Percentiles rank a stretch among this genome's conserved stretches.
phyloP scores from a whole-genome alignment of 139 green algal genomes.

The Chlamydomonas urium region DNA sequence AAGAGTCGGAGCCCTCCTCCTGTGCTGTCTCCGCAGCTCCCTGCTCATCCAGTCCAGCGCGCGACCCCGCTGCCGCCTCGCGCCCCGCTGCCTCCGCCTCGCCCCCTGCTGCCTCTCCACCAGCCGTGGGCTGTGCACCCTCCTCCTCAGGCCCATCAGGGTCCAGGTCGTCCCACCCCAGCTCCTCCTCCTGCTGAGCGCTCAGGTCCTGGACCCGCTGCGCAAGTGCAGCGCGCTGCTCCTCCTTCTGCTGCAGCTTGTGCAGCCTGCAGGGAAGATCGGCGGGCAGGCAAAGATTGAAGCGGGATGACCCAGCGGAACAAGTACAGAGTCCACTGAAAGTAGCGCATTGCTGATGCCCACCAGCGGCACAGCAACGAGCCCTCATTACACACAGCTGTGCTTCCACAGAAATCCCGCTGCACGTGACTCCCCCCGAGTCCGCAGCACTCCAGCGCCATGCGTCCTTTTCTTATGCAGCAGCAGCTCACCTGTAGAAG shows the following conservation, averaged over 20 bases:
- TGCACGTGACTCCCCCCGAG: no score
- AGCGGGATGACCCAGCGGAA: no score
- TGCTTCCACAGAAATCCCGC: no score
- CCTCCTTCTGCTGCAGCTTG: constrained; percentile 61
- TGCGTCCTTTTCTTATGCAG: neutral
- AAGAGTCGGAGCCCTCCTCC: neutral
- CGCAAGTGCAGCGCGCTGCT: constrained; percentile 52
- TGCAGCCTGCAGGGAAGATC: constrained; percentile 58
- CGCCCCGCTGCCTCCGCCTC: neutral
- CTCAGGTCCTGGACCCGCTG: constrained; percentile 42
- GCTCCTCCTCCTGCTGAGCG: constrained; percentile 45
- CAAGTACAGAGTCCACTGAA: no score
- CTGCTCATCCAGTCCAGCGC: neutral
- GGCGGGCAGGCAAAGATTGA: no score
- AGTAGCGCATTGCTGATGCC: no score
- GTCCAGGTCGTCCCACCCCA: constrained; percentile 45
- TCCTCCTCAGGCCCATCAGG: constrained; percentile 8
- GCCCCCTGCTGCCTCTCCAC: neutral
- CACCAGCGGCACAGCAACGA: neutral
- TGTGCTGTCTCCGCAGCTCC: neutral
- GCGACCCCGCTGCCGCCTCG: no score
- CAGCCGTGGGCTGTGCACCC: neutral
- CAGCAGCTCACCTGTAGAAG: constrained; percentile 74
- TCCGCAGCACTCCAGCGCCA: neutral
- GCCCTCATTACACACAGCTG: neutral